Evolutionary conservation across 352 stramenopile genomes (phyloP).

Genomic region (Blastocystis sp.): DNA sequence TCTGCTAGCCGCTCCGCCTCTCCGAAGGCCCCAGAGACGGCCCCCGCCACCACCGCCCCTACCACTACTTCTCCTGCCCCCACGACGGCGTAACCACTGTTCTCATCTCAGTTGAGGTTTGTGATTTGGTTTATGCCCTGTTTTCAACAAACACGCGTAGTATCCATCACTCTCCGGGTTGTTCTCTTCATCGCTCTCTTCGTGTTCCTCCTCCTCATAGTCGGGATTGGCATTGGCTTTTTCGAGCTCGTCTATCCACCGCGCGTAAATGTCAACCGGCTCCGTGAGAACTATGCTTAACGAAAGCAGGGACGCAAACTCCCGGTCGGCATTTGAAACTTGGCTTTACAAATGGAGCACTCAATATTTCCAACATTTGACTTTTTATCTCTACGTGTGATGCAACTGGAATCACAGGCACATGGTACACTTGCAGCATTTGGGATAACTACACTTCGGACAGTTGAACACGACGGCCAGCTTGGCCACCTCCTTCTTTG

Average conservation of each 20-base stretch:
- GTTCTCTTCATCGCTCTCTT: conserved; percentile 4
- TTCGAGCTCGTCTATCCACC: conserved; percentile 52
- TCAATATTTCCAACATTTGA: conserved; percentile 45
- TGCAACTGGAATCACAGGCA: neutral
- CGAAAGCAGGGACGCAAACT: neutral
- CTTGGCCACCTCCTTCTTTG: conserved; percentile 60
- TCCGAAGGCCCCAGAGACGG: neutral
- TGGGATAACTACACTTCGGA: conserved; percentile 68
- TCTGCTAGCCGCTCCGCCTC: conserved; percentile 1
- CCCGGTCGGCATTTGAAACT: conserved; percentile 51
- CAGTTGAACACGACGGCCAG: conserved; percentile 67
- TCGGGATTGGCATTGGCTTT: conserved; percentile 12
- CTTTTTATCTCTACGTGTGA: conserved; percentile 59
- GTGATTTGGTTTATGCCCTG: neutral
- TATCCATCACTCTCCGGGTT: conserved; percentile 23
- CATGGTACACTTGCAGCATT: conserved; percentile 69
- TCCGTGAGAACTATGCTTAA: conserved; percentile 28
- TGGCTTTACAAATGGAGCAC: conserved; percentile 58
- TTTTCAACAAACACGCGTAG: conserved; percentile 11
- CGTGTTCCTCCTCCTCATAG: neutral
- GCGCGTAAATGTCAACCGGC: conserved; percentile 57
- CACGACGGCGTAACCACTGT: neutral
- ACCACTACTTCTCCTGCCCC: neutral
- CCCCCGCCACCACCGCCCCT: neutral
- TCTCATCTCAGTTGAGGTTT: neutral